These are phyloP conservation scores for Lactuca saligna DNA, from an alignment of 129 eudicot genomes.

Conservation along the genomic window DNA sequence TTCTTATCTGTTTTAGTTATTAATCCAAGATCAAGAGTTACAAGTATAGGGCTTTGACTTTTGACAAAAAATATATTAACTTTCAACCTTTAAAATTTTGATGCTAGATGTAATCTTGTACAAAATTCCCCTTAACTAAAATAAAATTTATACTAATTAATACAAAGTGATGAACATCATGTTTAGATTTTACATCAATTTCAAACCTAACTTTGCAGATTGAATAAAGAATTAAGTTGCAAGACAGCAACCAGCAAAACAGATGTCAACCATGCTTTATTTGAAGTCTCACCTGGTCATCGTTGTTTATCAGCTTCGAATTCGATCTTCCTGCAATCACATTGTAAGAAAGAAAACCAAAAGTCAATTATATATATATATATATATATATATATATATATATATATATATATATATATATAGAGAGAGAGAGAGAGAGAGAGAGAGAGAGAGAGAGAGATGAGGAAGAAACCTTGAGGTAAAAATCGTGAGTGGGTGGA, in stretches of 20 bases:
- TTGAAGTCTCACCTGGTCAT: slow-evolving; percentile 35
- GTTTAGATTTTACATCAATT: background rate
- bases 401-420: background rate
- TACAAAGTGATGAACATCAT: background rate
- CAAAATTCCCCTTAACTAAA: background rate
- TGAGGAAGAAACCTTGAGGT: slow-evolving; percentile 53
- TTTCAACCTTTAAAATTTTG: background rate
- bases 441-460: background rate
- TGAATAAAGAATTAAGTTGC: background rate
- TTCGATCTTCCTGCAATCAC: slow-evolving; percentile 42
- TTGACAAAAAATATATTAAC: slow-evolving; percentile 18
- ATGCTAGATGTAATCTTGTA: background rate
- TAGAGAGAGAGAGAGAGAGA: background rate
- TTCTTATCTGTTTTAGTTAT: background rate
- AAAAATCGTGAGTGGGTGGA: slow-evolving; percentile 34
- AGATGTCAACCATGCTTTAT: background rate
- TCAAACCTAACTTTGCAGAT: slow-evolving; percentile 5
- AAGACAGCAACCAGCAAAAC: slow-evolving; percentile 1
- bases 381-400: background rate
- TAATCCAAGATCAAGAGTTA: slow-evolving; percentile 16
- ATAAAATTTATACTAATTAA: background rate
- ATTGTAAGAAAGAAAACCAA: slow-evolving; percentile 18
- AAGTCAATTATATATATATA: background rate
- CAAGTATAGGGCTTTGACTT: slow-evolving; percentile 6
- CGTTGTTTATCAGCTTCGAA: slow-evolving; percentile 32